These are phyloP conservation scores for Aspergillus sp. DNA, from an alignment of 2,329 filamentous ascomycete species.

Conservation along the genomic window DNA sequence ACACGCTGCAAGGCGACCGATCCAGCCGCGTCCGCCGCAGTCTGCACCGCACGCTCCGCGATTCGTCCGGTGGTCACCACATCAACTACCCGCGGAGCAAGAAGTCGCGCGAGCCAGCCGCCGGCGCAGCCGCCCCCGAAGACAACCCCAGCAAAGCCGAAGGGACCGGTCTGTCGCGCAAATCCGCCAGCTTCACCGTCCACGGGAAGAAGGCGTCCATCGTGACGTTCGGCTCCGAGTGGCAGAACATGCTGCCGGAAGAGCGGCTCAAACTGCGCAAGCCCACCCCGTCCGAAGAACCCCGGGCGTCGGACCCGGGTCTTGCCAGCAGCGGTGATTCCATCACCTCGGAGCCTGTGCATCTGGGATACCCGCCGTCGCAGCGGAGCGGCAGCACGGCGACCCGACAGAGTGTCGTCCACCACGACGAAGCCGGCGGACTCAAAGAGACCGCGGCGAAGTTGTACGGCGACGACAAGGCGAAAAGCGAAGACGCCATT, in stretches of 20 bases:
- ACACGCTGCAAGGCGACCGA: slow-evolving; percentile 47
- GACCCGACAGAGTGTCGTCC: slow-evolving; percentile 56
- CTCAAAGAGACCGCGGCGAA: slow-evolving; percentile 23
- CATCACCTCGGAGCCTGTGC: slow-evolving; percentile 20
- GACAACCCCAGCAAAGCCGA: slow-evolving; percentile 34
- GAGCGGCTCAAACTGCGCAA: slow-evolving; percentile 68
- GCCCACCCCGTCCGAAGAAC: slow-evolving; percentile 40
- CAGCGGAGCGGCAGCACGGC: slow-evolving; percentile 65
- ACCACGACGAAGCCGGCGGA: slow-evolving; percentile 22
- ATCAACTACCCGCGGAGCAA: slow-evolving; percentile 68
- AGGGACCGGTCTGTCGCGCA: slow-evolving; percentile 71
- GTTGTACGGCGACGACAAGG: slow-evolving; percentile 11
- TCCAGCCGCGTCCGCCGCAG: slow-evolving; percentile 75
- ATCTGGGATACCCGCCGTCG: slow-evolving; percentile 57
- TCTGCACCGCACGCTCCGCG: slow-evolving; percentile 83
- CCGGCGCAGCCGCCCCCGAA: slow-evolving; percentile 57
- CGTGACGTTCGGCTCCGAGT: slow-evolving; percentile 91
- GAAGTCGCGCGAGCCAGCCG: slow-evolving; percentile 71
- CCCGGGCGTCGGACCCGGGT: slow-evolving; percentile 32
- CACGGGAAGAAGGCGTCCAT: slow-evolving; percentile 98
- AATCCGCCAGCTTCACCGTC: slow-evolving; percentile 86
- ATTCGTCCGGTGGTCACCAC: slow-evolving; percentile 62
- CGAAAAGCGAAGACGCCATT: slow-evolving; percentile 9
- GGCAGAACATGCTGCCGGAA: slow-evolving; percentile 74
- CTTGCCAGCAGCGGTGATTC: slow-evolving; percentile 28